These are phyloP conservation scores for Calonectria ilicicola DNA, from an alignment of 2,329 filamentous ascomycete genomes.

Conservation along the genomic window DNA sequence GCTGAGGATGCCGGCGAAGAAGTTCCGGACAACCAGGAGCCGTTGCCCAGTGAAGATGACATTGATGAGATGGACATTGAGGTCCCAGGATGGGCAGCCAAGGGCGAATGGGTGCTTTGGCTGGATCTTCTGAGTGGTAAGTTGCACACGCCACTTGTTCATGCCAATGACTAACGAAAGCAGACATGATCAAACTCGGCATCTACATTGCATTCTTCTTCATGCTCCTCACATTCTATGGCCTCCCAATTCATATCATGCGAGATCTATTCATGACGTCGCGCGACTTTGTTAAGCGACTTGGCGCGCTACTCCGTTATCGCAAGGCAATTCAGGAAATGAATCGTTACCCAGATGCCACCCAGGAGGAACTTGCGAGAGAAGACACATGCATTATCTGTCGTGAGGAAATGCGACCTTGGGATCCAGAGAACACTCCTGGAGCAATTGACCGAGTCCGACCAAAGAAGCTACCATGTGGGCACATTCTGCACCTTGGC, in stretches of 20 bases:
- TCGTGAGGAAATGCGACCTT: slow-evolving; percentile 92
- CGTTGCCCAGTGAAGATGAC: slow-evolving; percentile 75
- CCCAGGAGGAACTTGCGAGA: slow-evolving; percentile 82
- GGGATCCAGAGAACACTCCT: slow-evolving; percentile 68
- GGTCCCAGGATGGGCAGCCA: slow-evolving; percentile 95
- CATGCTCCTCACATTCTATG: slow-evolving; percentile 93
- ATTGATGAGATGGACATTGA: slow-evolving; percentile 95
- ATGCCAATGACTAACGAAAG: neutral
- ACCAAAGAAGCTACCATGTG: slow-evolving; percentile 96
- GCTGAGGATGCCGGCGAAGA: slow-evolving; percentile 68
- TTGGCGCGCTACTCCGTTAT: slow-evolving; percentile 91
- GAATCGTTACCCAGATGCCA: slow-evolving; percentile 94
- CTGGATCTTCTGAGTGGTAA: slow-evolving; percentile 85
- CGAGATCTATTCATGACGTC: slow-evolving; percentile 95
- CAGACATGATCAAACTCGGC: slow-evolving; percentile 89
- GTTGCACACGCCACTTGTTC: slow-evolving; percentile 42
- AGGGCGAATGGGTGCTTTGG: slow-evolving; percentile 91
- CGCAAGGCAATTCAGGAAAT: slow-evolving; percentile 93
- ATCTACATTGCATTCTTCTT: slow-evolving; percentile 94
- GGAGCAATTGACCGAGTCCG: slow-evolving; percentile 85
- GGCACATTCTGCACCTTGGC: slow-evolving; percentile 93
- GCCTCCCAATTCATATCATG: slow-evolving; percentile 95
- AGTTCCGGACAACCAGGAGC: slow-evolving; percentile 60
- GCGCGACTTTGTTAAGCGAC: slow-evolving; percentile 88
- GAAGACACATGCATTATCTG: slow-evolving; percentile 99